Percentiles rank a stretch among this genome's conserved stretches.
phyloP scores from a whole-genome alignment of 2,329 filamentous ascomycete genomes.

The Hypoxylon sp. region DNA sequence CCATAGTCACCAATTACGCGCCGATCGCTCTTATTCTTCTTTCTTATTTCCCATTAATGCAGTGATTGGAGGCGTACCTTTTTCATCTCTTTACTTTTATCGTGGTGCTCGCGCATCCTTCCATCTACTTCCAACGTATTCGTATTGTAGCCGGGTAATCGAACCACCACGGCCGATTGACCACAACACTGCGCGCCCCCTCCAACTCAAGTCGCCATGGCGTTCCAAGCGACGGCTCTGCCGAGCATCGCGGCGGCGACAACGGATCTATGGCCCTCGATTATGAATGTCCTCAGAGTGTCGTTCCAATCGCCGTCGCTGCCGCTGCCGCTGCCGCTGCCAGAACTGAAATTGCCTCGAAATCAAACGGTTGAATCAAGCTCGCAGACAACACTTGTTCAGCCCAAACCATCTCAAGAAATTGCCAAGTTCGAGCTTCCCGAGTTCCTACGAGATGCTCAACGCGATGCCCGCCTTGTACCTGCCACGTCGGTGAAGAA shows the following conservation, averaged over 20 bases:
- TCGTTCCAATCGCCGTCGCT: conserved; percentile 50
- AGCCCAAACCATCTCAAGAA: conserved; percentile 26
- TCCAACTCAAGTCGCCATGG: conserved; percentile 44
- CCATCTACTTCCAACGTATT: conserved; percentile 3
- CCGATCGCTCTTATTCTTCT: conserved; percentile 34
- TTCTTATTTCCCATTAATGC: conserved; percentile 26
- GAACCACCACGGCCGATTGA: conserved; percentile 16
- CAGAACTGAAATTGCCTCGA: conserved; percentile 23
- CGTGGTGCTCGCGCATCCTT: conserved; percentile 23
- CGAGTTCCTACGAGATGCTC: conserved; percentile 51
- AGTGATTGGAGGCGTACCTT: conserved; percentile 23
- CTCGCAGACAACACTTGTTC: conserved; percentile 22
- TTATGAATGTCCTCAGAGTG: conserved; percentile 55
- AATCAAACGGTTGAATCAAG: conserved; percentile 24
- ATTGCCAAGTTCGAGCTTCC: conserved; percentile 47
- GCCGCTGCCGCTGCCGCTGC: conserved; percentile 24
- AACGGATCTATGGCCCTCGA: conserved; percentile 60
- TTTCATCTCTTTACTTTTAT: conserved; percentile 19
- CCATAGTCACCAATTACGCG: conserved; percentile 32
- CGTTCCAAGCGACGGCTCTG: conserved; percentile 48
- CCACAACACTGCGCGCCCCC: conserved; percentile 20
- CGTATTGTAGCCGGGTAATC: conserved; percentile 2
- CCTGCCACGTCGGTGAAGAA: conserved; percentile 31
- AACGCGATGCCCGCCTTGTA: conserved; percentile 38
- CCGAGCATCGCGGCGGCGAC: conserved; percentile 58